Evolutionary conservation across 2,329 filamentous ascomycete species (phyloP), one percentile per base, ranked within the genome.

Genomic region (Colletotrichum orchidophilum): DNA sequence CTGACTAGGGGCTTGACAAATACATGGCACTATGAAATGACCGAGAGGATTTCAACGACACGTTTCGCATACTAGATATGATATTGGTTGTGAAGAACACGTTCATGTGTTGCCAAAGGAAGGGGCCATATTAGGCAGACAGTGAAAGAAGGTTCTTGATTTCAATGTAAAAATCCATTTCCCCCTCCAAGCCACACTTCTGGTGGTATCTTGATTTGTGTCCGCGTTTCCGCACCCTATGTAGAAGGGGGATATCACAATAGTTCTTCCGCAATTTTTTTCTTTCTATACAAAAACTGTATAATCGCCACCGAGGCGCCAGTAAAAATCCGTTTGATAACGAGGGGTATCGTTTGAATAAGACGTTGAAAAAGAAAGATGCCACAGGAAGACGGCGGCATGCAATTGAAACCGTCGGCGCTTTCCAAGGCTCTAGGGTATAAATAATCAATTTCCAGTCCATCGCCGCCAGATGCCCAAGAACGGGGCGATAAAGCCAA

Each of bases 331-430:
- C 59, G 31, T 27, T 33, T 35, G 58, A 49, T 59, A 69, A 68
- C 53, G 60, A 63, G 64, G 69, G 70, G 70, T 72, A 72, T 71
- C 70, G 54, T 50, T 68, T 57, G 57, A 52, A 7, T 11, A 24
- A 33, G 18, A 15, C 31, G 42, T 52, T 5, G 2, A 49, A n/a
- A 27, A n/a, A n/a, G 21, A 49, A 53, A 50, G 21, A 62, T 31
- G 15, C 46, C 24, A 15, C 24, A n/a, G 53, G 31, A 55, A 29
- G 49, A 63, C 24, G 2, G 42, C 18, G 21, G n/a, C 49, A 8
- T 52, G 21, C 24, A 3, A 12, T 6, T 12, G 49, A 42, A 11
- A 39, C n/a, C n/a, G 18, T 9, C 8, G 24, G 27, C 13, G 27
- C 18, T 24, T 7, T n/a, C 49, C 50, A 13, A 31, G 6, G 60